phyloP scores from a whole-genome alignment of 2,329 filamentous ascomycete genomes.

The Meredithiella fracta region DNA sequence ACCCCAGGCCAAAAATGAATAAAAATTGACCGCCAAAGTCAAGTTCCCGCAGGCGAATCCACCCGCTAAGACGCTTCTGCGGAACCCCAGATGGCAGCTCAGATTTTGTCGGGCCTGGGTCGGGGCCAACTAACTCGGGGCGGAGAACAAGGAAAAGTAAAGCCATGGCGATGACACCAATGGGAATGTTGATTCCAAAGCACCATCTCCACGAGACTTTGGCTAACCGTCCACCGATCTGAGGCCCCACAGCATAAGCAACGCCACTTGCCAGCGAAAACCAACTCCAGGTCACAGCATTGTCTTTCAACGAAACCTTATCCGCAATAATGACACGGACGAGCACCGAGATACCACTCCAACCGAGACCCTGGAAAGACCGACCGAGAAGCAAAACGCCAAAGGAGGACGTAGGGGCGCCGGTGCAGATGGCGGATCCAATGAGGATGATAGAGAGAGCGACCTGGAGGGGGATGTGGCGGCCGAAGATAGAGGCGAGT shows the following conservation, averaged over 20 bases:
- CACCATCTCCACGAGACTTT: constrained; percentile 47
- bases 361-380: constrained; percentile 44
- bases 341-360: constrained; percentile 43
- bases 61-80: constrained; percentile 14
- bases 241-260: constrained; percentile 43
- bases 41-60: constrained; percentile 31
- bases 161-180: constrained; percentile 34
- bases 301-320: constrained; percentile 43
- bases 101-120: constrained; percentile 26
- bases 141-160: constrained; percentile 40
- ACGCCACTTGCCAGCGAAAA: constrained; percentile 44
- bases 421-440: constrained; percentile 46
- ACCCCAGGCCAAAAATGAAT: constrained; percentile 37
- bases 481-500: constrained; percentile 47
- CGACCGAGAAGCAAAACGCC: constrained; percentile 45
- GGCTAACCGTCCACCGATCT: constrained; percentile 39
- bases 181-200: constrained; percentile 46
- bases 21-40: constrained; percentile 40
- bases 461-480: constrained; percentile 40
- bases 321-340: constrained; percentile 49
- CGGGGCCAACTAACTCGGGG: constrained; percentile 39
- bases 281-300: constrained; percentile 43
- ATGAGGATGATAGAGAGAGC: constrained; percentile 40
- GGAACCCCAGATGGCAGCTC: constrained; percentile 21
- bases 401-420: constrained; percentile 36